A percentile compares a stretch with the other conserved stretches of the same genome.
phyloP scores from a whole-genome alignment of 2,329 filamentous ascomycete species.

The Colletotrichum truncatum region DNA sequence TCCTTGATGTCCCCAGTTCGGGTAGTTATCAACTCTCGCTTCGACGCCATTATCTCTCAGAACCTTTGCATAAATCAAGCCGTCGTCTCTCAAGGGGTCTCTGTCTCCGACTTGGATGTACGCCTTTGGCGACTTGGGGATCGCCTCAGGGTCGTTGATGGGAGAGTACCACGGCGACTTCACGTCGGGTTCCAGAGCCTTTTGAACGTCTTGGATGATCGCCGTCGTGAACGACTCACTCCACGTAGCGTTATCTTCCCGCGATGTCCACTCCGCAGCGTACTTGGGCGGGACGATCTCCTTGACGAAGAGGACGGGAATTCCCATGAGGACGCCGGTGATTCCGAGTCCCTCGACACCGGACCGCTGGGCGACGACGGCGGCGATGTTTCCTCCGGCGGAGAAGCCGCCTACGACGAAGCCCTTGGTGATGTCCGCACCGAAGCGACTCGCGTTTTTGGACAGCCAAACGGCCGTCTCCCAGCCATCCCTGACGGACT shows the following conservation, averaged over 20 bases:
- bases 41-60: conserved; percentile 53
- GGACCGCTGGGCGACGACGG: conserved; percentile 52
- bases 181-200: conserved; percentile 40
- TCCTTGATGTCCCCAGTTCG: conserved; percentile 20
- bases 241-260: conserved; percentile 49
- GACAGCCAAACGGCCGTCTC: conserved; percentile 48
- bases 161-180: conserved; percentile 41
- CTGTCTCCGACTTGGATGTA: conserved; percentile 61
- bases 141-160: conserved; percentile 40
- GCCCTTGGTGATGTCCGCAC: conserved; percentile 49
- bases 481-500: conserved; percentile 54
- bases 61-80: conserved; percentile 58
- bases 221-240: conserved; percentile 42
- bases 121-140: conserved; percentile 49
- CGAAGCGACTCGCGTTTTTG: conserved; percentile 32
- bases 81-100: conserved; percentile 62
- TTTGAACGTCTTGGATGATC: conserved; percentile 37
- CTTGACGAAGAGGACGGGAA: conserved; percentile 13
- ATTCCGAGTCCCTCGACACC: conserved; percentile 42
- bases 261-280: conserved; percentile 45
- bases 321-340: conserved; percentile 9
- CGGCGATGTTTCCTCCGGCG: conserved; percentile 61
- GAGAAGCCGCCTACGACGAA: conserved; percentile 61
- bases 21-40: conserved; percentile 48
- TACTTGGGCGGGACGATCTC: conserved; percentile 44